phyloP scores from a whole-genome alignment of 805 yeast species.

The Suhomyces vadensis region DNA sequence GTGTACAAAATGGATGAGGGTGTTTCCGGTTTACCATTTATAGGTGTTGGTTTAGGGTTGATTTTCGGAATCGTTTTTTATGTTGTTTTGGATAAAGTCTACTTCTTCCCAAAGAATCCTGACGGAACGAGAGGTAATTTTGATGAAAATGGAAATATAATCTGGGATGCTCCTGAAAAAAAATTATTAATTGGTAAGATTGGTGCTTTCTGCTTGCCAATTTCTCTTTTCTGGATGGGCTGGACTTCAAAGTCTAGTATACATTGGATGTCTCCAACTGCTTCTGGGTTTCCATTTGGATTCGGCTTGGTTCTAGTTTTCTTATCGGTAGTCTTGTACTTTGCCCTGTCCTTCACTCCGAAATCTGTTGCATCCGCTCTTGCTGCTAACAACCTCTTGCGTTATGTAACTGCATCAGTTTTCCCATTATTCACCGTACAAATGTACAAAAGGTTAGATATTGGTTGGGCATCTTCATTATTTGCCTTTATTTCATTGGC shows the following conservation, averaged over 20 bases:
- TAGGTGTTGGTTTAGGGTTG: constrained; percentile 72
- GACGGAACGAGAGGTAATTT: constrained; percentile 61
- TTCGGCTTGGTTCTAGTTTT: constrained; percentile 72
- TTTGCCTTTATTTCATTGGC: constrained; percentile 67
- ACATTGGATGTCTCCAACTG: constrained; percentile 76
- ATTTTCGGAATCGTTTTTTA: constrained; percentile 54
- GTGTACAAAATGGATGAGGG: constrained; percentile 61
- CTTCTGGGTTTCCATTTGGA: constrained; percentile 79
- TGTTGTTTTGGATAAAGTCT: constrained; percentile 47
- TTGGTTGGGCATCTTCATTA: constrained; percentile 78
- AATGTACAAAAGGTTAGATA: constrained; percentile 70
- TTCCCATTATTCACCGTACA: constrained; percentile 86
- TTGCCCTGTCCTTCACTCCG: constrained; percentile 73
- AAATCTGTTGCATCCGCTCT: constrained; percentile 79
- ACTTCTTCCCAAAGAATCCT: constrained; percentile 56
- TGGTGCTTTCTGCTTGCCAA: constrained; percentile 67
- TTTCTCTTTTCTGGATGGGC: constrained; percentile 76
- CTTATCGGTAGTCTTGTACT: constrained; percentile 67
- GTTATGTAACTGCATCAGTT: constrained; percentile 74
- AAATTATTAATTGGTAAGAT: constrained; percentile 61
- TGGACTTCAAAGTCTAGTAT: constrained; percentile 65
- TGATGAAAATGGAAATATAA: constrained; percentile 55
- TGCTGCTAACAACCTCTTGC: constrained; percentile 81
- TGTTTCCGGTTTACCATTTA: constrained; percentile 65
- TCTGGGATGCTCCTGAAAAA: constrained; percentile 60